These are phyloP conservation scores for Ogataea sp. DNA, from an alignment of 805 yeast species.

Conservation along the genomic window DNA sequence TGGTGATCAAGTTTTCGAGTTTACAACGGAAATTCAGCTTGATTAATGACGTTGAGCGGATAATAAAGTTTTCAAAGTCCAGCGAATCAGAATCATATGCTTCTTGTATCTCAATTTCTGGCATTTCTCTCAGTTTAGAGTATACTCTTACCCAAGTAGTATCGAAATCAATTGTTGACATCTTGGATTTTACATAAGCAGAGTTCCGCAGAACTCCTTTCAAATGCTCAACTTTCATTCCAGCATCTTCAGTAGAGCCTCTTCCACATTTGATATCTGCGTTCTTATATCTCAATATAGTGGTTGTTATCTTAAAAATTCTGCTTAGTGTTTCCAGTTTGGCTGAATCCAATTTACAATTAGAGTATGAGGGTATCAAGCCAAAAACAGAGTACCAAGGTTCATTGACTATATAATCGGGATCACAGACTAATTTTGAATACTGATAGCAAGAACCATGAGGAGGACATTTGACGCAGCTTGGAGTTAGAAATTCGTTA, in stretches of 20 bases:
- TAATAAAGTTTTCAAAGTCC: constrained; percentile 3
- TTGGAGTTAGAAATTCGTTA: constrained; percentile 47
- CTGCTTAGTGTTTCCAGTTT: constrained; percentile 62
- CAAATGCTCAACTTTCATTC: constrained; percentile 61
- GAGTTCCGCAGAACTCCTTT: constrained; percentile 44
- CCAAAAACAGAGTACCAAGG: constrained; percentile 54
- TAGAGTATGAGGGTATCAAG: constrained; percentile 50
- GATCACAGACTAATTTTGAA: constrained; percentile 60
- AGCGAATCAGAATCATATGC: not conserved
- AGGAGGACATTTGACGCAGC: constrained; percentile 73
- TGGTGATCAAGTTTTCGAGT: constrained; percentile 15
- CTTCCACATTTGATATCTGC: constrained; percentile 42
- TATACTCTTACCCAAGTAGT: constrained; percentile 19
- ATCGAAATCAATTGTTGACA: constrained; percentile 11
- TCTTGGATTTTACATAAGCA: constrained; percentile 17
- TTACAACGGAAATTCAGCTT: constrained; percentile 21
- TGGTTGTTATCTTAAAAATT: constrained; percentile 57
- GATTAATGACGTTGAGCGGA: constrained; percentile 21
- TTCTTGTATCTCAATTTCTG: not conserved
- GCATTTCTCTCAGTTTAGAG: not conserved
- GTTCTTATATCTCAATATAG: constrained; percentile 60
- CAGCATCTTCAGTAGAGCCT: constrained; percentile 24
- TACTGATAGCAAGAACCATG: constrained; percentile 70
- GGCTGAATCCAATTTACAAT: constrained; percentile 70
- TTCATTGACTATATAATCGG: constrained; percentile 48